Evolutionary conservation across 805 yeast species (phyloP).

Genomic region (Debaryomyces tyrocola): DNA sequence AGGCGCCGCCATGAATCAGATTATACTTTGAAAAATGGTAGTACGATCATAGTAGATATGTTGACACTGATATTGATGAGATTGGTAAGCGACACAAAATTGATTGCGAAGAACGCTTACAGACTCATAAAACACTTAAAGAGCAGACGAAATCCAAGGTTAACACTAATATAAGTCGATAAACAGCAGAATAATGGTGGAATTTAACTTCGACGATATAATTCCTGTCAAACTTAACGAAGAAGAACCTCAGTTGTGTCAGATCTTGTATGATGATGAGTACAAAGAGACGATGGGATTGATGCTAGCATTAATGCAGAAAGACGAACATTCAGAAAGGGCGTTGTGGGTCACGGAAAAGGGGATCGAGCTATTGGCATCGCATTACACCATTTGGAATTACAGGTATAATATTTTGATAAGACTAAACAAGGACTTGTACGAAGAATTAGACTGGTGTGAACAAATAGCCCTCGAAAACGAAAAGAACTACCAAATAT

Average conservation of each 20-base stretch:
- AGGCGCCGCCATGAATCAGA: too few relatives aligned
- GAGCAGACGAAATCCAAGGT: too few relatives aligned
- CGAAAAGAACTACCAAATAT: conserved; percentile 94
- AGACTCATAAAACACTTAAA: too few relatives aligned
- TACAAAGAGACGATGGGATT: conserved; percentile 63
- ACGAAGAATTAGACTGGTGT: conserved; percentile 74
- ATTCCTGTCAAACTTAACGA: conserved; percentile 41
- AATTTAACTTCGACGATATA: conserved; percentile 42
- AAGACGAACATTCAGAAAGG: conserved; percentile 65
- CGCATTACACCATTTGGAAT: conserved; percentile 91
- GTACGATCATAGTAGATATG: not conserved
- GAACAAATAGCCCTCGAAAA: conserved; percentile 71
- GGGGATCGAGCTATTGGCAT: conserved; percentile 71
- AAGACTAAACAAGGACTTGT: conserved; percentile 35
- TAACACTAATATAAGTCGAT: not conserved
- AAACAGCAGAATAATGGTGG: not conserved
- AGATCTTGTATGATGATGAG: conserved; percentile 70
- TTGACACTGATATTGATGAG: not conserved
- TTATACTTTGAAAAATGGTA: too few relatives aligned
- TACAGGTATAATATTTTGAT: conserved; percentile 57
- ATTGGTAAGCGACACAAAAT: not conserved
- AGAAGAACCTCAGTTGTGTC: conserved; percentile 54
- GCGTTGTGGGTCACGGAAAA: conserved; percentile 65
- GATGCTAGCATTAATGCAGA: conserved; percentile 57
- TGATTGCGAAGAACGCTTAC: too few relatives aligned